These are phyloP conservation scores for Chalara sp. DNA, from an alignment of 2,329 filamentous ascomycete species.

Conservation along the genomic window DNA sequence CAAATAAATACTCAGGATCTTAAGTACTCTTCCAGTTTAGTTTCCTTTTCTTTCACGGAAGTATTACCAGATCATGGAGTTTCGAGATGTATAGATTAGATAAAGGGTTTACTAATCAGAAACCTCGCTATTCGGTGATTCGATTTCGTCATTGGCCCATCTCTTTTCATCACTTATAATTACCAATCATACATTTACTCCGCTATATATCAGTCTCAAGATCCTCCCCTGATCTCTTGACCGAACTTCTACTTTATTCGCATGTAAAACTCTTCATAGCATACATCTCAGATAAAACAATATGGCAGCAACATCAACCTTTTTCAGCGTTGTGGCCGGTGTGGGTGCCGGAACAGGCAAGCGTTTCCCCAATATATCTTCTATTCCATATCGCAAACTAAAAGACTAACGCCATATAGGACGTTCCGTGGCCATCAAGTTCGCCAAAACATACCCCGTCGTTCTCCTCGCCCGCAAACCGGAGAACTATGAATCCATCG, in stretches of 20 bases:
- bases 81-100: too few relatives aligned
- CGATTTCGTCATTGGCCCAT: too few relatives aligned
- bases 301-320: conserved; percentile 30
- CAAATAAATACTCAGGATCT: too few relatives aligned
- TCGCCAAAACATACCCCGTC: conserved; percentile 62
- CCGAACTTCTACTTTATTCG: conserved; percentile 10
- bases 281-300: conserved; percentile 7
- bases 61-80: too few relatives aligned
- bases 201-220: not conserved
- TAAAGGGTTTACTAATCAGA: too few relatives aligned
- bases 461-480: conserved; percentile 66
- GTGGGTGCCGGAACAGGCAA: conserved; percentile 61
- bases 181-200: not conserved
- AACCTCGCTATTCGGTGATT: too few relatives aligned
- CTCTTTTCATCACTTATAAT: not conserved
- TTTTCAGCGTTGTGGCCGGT: conserved; percentile 65
- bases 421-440: conserved; percentile 41
- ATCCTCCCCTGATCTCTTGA: not conserved
- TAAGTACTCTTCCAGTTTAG: too few relatives aligned
- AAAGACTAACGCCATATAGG: not conserved
- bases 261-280: conserved; percentile 7
- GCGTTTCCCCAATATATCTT: conserved; percentile 18
- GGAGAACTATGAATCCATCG: conserved; percentile 58
- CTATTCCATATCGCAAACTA: not conserved
- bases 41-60: too few relatives aligned